Evolutionary conservation across 2,329 filamentous ascomycete genomes (phyloP), one percentile per base, ranked within the genome.

Genomic region (Aspergillus hortae): DNA sequence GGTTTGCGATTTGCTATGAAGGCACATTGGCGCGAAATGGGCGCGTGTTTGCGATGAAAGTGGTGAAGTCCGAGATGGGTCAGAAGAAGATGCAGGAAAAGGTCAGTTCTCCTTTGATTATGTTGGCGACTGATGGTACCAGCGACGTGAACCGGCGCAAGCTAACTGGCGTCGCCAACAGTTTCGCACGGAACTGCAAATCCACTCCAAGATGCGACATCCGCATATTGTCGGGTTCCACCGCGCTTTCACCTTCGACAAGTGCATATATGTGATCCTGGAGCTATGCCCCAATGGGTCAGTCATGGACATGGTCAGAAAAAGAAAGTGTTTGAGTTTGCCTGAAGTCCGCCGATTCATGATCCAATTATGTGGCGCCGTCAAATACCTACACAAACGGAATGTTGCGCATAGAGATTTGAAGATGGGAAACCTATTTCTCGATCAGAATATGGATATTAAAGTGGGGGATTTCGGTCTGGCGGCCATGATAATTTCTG

Each of bases 401-500:
- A 94, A 92, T 59, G 95, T 99, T 56, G 96, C 97, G 46, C 94
- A 99, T 72, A 85, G 94, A 46, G 94, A 99, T 72, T 74, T 99
- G 62, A 99, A 99, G 74, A 97, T 96, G 79, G 95, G 94, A 45
- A 99, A 99, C 69, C 87, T 99, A 60, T 99, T 99, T 65, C 80
- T 99, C 48, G 94, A 99, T 70, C 84, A 84, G 49, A 80, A 91
- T 60, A 96, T 99, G 92, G 95, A 99, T 66, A 87, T 96, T 63
- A 99, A 99, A 70, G 90, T 99, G 63, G 94, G 94, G 42, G 94
- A 99, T 70, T 99, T 99, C 74, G 94, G 94, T 3, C 80, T 99
- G 50, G 94, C 94, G 27, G 94, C 95, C 25, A 79, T 99, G 62
- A 79, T 97, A 51, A 86, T 97, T 42, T 95, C 92, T 9, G 90